These are phyloP conservation scores for Sporothrix variecibatus DNA, from an alignment of 2,329 filamentous ascomycete species.

Conservation along the genomic window DNA sequence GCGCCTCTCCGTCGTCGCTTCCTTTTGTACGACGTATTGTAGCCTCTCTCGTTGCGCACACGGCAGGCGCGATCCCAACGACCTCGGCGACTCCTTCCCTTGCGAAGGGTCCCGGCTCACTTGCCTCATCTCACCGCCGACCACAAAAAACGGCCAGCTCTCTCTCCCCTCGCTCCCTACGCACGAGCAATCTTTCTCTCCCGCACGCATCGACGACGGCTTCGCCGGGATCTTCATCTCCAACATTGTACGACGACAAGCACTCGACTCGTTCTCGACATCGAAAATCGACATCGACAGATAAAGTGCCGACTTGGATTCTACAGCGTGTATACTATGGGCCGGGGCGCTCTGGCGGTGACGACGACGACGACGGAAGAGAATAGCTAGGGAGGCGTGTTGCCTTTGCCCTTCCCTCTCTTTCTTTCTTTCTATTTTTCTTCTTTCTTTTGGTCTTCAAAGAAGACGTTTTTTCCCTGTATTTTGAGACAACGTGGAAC, in stretches of 20 bases:
- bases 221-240: not conserved
- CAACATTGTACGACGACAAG: not conserved
- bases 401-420: not conserved
- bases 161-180: not conserved
- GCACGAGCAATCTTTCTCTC: not conserved
- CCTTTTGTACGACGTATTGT: not conserved
- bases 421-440: not conserved
- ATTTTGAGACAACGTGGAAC: not conserved
- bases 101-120: not conserved
- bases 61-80: not conserved
- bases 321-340: conserved; percentile 11
- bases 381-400: conserved; percentile 8
- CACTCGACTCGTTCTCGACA: not conserved
- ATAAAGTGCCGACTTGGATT: not conserved
- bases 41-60: not conserved
- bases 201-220: not conserved
- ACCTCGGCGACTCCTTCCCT: not conserved
- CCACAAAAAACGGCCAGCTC: not conserved
- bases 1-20: not conserved
- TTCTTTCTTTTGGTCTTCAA: not conserved
- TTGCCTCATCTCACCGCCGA: not conserved
- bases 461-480: not conserved
- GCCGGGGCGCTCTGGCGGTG: conserved; percentile 12
- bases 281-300: not conserved
- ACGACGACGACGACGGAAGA: conserved; percentile 24